A percentile compares a stretch with the other conserved stretches of the same genome.
Evolutionary conservation across 768 basidiomycete genomes (phyloP).

Genomic region (Lactarius hatsudake): DNA sequence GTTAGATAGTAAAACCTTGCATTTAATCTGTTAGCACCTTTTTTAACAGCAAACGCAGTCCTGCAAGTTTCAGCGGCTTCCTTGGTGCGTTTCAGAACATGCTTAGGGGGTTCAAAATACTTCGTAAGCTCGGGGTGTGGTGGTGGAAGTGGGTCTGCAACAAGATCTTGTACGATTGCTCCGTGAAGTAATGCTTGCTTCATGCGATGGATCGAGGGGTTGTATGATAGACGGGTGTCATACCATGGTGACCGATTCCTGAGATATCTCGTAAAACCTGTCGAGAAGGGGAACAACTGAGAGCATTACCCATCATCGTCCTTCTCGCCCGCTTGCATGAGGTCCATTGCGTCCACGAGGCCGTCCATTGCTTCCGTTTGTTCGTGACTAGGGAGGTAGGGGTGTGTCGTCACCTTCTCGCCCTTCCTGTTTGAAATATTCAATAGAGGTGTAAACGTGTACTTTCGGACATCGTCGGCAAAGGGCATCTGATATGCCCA

Average conservation of each 20-base stretch:
- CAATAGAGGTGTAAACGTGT: conserved; percentile 80
- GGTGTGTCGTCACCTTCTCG: conserved; percentile 68
- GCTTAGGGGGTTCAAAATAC: conserved; percentile 77
- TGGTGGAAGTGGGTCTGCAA: conserved; percentile 71
- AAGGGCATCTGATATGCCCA: conserved; percentile 78
- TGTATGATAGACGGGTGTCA: conserved; percentile 71
- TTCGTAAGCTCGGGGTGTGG: conserved; percentile 83
- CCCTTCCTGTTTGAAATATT: conserved; percentile 73
- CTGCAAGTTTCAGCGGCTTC: conserved; percentile 60
- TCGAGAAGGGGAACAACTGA: neutral
- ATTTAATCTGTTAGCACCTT: conserved; percentile 45
- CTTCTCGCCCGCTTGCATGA: conserved; percentile 71
- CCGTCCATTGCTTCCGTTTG: conserved; percentile 81
- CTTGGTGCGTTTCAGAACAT: conserved; percentile 59
- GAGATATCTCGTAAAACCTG: conserved; percentile 10
- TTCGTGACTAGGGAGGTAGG: conserved; percentile 75
- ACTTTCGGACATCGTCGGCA: conserved; percentile 88
- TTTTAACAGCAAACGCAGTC: conserved; percentile 68
- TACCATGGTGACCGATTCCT: conserved; percentile 75
- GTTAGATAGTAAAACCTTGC: neutral
- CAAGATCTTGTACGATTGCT: conserved; percentile 74
- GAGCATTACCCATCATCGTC: conserved; percentile 64
- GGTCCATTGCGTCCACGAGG: conserved; percentile 87
- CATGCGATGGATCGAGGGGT: conserved; percentile 85
- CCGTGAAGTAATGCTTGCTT: conserved; percentile 93